Evolutionary conservation across 768 basidiomycete genomes (phyloP).

Genomic region (Termitomyces sp.): DNA sequence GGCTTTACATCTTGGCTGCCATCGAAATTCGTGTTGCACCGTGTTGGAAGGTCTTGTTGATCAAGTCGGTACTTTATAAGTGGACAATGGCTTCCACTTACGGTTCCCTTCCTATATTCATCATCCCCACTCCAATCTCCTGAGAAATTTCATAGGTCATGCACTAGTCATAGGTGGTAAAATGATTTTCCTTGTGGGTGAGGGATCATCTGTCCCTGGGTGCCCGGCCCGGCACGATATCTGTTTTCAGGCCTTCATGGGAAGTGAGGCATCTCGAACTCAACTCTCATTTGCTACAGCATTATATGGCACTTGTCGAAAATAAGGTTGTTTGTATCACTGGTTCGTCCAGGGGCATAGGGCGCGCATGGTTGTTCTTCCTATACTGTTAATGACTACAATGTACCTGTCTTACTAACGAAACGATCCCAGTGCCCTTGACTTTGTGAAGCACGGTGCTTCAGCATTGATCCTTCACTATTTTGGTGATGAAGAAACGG

Average conservation of each 20-base stretch:
- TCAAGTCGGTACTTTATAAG: background rate
- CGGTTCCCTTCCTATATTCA: background rate
- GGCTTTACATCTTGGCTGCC: constrained; percentile 51
- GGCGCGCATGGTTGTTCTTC: constrained; percentile 46
- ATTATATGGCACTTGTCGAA: constrained; percentile 34
- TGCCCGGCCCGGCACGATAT: background rate
- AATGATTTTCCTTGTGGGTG: background rate
- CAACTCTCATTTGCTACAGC: background rate
- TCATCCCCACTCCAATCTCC: background rate
- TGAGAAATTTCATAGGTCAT: background rate
- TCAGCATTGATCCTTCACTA: constrained; percentile 61
- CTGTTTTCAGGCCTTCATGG: background rate
- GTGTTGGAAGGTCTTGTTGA: background rate
- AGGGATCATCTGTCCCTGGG: background rate
- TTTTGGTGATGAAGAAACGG: constrained; percentile 51
- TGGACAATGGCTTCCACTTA: background rate
- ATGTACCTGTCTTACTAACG: background rate
- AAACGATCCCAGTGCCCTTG: constrained; percentile 36
- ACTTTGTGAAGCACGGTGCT: constrained; percentile 61
- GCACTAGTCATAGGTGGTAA: constrained; percentile 1
- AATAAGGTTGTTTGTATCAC: constrained; percentile 67
- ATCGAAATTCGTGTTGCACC: constrained; percentile 13
- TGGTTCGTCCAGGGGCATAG: constrained; percentile 70
- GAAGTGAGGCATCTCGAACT: background rate
- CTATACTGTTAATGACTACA: background rate